Percentiles rank a stretch among this genome's conserved stretches.
Conservation (phyloP, 805 yeast genomes). For the Candida chilensis region DNA sequence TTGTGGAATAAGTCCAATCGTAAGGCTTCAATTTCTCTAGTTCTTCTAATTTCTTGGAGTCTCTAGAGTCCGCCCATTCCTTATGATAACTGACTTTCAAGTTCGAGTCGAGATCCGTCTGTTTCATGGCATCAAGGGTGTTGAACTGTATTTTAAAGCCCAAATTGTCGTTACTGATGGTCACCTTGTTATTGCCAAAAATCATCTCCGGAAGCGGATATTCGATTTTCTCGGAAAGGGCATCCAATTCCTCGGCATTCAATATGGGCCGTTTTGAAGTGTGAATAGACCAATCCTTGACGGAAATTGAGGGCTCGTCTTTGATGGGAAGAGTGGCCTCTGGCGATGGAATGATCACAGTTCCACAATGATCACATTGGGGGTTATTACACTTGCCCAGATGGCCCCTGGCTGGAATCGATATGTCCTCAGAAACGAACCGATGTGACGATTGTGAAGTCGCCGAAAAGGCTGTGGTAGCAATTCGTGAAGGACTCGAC, state of each 20-base stretch:
- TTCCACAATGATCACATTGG: constrained; percentile 57
- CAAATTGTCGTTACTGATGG: constrained; percentile 28
- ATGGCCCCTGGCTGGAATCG: constrained; percentile 35
- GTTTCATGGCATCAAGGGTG: constrained; percentile 60
- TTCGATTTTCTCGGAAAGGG: constrained; percentile 50
- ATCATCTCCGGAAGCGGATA: constrained; percentile 97
- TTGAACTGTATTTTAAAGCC: constrained; percentile 52
- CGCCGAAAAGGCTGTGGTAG: constrained; percentile 1
- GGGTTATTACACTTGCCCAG: constrained; percentile 32
- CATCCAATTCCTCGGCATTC: constrained; percentile 64
- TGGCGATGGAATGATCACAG: constrained; percentile 74
- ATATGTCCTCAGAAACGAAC: too few relatives aligned
- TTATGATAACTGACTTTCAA: constrained; percentile 74
- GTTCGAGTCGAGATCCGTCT: constrained; percentile 21
- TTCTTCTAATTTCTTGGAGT: constrained; percentile 26
- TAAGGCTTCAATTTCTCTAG: constrained; percentile 67
- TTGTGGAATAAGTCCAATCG: constrained; percentile 94
- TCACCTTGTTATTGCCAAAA: constrained; percentile 74
- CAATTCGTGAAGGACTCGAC: constrained; percentile 13
- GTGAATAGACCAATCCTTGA: constrained; percentile 68
- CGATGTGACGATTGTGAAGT: too few relatives aligned
- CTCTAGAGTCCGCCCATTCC: constrained; percentile 55
- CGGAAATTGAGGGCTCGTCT: constrained; percentile 61
- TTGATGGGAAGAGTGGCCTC: constrained; percentile 51
- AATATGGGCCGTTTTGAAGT: constrained; percentile 73